Conservation (phyloP, 2,329 filamentous ascomycete species). For the Sordariomycetes sp. region DNA sequence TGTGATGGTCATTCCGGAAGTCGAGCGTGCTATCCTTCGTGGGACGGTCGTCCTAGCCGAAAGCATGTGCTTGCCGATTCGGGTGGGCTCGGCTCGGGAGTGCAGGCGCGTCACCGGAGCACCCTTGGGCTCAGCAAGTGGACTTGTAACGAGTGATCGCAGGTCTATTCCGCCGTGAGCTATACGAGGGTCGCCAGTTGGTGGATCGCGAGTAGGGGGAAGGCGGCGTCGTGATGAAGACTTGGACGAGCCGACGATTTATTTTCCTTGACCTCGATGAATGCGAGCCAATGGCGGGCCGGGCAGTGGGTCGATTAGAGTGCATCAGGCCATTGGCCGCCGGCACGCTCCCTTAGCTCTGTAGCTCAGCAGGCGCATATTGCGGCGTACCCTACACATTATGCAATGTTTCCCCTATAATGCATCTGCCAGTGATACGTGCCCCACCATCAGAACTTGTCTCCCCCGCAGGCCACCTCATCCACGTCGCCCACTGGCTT, state of each 20-base stretch:
- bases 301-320: not conserved
- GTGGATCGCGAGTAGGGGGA: not conserved
- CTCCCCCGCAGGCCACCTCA: not conserved
- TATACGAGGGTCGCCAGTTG: not conserved
- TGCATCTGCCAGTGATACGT: not conserved
- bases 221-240: not conserved
- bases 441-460: not conserved
- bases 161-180: not conserved
- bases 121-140: too few relatives aligned
- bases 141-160: not conserved
- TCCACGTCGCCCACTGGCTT: not conserved
- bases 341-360: not conserved
- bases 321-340: not conserved
- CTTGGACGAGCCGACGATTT: not conserved
- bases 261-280: not conserved
- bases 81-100: too few relatives aligned
- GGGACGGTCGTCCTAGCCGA: too few relatives aligned
- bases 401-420: not conserved
- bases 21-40: not conserved
- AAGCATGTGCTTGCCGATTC: too few relatives aligned
- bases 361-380: not conserved
- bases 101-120: too few relatives aligned
- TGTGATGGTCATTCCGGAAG: not conserved
- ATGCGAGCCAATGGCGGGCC: not conserved
- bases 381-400: not conserved